Evolutionary conservation across 352 stramenopile genomes (phyloP).

Genomic region (Blastocystis hominis): DNA sequence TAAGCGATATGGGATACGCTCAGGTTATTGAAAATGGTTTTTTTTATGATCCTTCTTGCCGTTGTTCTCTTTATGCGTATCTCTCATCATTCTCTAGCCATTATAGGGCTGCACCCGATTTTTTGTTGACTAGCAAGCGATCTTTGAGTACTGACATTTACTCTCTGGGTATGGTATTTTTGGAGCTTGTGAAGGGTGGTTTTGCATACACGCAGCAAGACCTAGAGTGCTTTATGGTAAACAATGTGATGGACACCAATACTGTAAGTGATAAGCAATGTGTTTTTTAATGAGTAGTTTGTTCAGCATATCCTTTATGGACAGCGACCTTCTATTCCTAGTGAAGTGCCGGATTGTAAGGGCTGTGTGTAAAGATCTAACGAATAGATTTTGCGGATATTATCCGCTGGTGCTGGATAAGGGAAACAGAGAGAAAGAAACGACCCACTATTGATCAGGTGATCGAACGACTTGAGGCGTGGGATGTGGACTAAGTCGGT

Average conservation of each 20-base stretch:
- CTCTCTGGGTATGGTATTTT: not conserved
- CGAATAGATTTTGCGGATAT: slow-evolving; percentile 6
- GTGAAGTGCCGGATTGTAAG: not conserved
- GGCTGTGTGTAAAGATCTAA: not conserved
- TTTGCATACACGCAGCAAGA: not conserved
- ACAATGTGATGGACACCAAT: not conserved
- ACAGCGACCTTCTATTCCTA: not conserved
- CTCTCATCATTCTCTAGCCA: not conserved
- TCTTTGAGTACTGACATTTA: slow-evolving; percentile 11
- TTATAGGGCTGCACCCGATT: slow-evolving; percentile 17
- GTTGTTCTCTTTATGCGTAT: not conserved
- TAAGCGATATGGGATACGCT: slow-evolving; percentile 22
- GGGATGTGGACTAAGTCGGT: not conserved
- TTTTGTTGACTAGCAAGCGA: not conserved
- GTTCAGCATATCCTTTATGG: not conserved
- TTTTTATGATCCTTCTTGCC: not conserved
- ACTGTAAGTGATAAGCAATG: not conserved
- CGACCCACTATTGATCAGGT: slow-evolving; percentile 13
- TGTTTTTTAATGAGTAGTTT: not conserved
- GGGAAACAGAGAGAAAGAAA: not conserved
- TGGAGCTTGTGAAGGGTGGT: not conserved
- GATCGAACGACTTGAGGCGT: not conserved
- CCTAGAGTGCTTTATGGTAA: not conserved
- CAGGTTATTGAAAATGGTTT: not conserved
- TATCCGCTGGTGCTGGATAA: not conserved